phyloP scores from a whole-genome alignment of 202 grass and related monocot genomes.

The Carex arenaria region DNA sequence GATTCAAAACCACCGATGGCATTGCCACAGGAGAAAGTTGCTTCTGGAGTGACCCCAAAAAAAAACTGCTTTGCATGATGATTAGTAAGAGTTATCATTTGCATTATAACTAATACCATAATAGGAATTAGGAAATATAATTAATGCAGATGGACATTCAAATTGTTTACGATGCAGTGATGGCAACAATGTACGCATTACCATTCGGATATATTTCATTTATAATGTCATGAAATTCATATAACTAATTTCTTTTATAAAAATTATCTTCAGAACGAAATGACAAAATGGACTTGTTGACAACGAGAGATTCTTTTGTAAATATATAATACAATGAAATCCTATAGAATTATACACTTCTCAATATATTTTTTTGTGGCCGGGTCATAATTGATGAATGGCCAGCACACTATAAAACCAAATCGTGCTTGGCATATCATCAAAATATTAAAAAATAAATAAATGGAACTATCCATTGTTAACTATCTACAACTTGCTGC shows the following conservation, averaged over 20 bases:
- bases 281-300: background rate
- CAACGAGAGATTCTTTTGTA: background rate
- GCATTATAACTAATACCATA: background rate
- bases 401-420: background rate
- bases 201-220: background rate
- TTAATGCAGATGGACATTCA: too few relatives aligned
- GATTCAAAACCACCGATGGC: slow-evolving; percentile 25
- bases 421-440: slow-evolving; percentile 6
- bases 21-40: too few relatives aligned
- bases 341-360: background rate
- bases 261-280: background rate
- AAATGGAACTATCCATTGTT: background rate
- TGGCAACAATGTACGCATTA: slow-evolving; percentile 8
- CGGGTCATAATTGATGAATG: background rate
- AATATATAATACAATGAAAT: too few relatives aligned
- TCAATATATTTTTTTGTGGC: background rate
- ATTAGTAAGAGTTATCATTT: too few relatives aligned
- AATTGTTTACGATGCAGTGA: background rate
- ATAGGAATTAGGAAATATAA: too few relatives aligned
- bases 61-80: slow-evolving; percentile 7
- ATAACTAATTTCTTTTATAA: background rate
- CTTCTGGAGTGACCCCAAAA: background rate
- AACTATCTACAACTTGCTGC: slow-evolving; percentile 29
- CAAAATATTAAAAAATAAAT: background rate
- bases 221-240: slow-evolving; percentile 1